Conservation (phyloP, 768 basidiomycete genomes). For the Sporobolomyces phaffii region DNA sequence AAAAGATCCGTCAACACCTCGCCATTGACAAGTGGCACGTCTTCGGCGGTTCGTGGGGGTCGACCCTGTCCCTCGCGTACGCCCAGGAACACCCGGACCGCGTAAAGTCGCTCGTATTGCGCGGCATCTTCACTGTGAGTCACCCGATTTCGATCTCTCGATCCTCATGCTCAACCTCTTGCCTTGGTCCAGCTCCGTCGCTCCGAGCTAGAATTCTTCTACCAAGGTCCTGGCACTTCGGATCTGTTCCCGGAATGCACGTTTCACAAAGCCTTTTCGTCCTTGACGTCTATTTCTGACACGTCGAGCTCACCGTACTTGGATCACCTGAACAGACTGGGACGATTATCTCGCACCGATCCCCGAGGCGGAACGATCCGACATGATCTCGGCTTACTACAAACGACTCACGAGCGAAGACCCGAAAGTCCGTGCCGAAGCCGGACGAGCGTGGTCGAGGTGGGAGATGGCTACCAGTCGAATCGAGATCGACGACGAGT, state of each 20-base stretch:
- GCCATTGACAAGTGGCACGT: slow-evolving; percentile 82
- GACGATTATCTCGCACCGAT: slow-evolving; percentile 75
- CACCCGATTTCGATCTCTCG: too few species aligned
- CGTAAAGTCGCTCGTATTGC: slow-evolving; percentile 69
- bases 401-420: slow-evolving; percentile 35
- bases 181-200: slow-evolving; percentile 15
- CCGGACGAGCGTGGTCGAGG: slow-evolving; percentile 27
- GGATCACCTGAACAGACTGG: slow-evolving; percentile 59
- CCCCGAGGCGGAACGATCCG: slow-evolving; percentile 68
- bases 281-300: too few species aligned
- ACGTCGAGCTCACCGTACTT: not conserved
- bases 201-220: slow-evolving; percentile 83
- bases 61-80: slow-evolving; percentile 62
- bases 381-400: slow-evolving; percentile 79
- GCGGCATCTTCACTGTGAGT: slow-evolving; percentile 77
- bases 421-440: slow-evolving; percentile 30
- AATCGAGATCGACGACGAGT: slow-evolving; percentile 62
- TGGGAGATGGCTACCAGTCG: slow-evolving; percentile 71
- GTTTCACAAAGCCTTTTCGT: not conserved
- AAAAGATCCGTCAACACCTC: slow-evolving; percentile 65
- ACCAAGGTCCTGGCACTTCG: slow-evolving; percentile 46
- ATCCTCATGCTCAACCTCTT: not conserved
- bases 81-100: slow-evolving; percentile 77
- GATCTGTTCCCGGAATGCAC: slow-evolving; percentile 38
- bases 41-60: slow-evolving; percentile 84